Evolutionary conservation across 805 yeast species (phyloP).

Genomic region (Cyberlindnera amylophila): DNA sequence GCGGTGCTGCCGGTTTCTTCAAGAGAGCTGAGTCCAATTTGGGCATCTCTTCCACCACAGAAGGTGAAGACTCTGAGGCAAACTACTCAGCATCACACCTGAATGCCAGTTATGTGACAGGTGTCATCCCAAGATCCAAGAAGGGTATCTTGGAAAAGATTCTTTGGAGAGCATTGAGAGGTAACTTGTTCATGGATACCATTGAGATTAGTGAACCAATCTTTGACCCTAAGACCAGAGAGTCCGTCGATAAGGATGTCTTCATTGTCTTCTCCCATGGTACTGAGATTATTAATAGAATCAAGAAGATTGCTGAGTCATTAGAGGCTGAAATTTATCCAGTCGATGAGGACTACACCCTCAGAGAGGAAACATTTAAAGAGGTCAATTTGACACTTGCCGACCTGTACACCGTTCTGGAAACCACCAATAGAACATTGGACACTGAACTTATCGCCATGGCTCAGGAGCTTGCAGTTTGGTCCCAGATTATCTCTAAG

Average conservation of each 20-base stretch:
- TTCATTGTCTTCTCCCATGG: conserved; percentile 95
- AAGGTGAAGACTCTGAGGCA: conserved; percentile 22
- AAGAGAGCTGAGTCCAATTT: conserved; percentile 21
- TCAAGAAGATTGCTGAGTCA: conserved; percentile 83
- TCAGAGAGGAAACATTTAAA: conserved; percentile 65
- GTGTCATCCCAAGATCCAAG: conserved; percentile 75
- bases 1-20: conserved; percentile 48
- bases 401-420: conserved; percentile 58
- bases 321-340: conserved; percentile 78
- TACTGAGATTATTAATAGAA: conserved; percentile 61
- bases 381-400: conserved; percentile 56
- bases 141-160: conserved; percentile 72
- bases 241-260: conserved; percentile 65
- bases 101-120: conserved; percentile 56
- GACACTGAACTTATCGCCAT: conserved; percentile 74
- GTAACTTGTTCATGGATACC: conserved; percentile 77
- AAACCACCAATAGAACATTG: conserved; percentile 64
- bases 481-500: conserved; percentile 65
- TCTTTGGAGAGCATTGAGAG: conserved; percentile 90
- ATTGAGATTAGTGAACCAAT: conserved; percentile 70
- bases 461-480: conserved; percentile 66
- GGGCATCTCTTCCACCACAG: conserved; percentile 1
- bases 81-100: conserved; percentile 28
- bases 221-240: conserved; percentile 59
- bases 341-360: conserved; percentile 43